Base-by-base conservation (phyloP, 2,329 filamentous ascomycete genomes). In the Apiospora kogelbergensis region DNA sequence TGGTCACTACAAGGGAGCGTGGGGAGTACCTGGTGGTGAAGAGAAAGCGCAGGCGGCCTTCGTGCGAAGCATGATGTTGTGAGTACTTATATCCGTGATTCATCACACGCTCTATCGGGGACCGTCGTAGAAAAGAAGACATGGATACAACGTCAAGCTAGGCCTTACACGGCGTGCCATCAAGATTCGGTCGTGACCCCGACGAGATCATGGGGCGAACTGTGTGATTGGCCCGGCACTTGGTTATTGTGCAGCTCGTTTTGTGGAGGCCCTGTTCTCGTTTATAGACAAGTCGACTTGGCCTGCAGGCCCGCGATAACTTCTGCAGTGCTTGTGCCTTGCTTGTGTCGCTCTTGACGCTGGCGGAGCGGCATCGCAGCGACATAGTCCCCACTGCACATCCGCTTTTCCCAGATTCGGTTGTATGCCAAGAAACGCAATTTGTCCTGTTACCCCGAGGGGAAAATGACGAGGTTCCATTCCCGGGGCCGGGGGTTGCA, bases 401-500 rank as follows among this genome's bases (percentile, higher is more conserved):
- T 44, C 37, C 67, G 24, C 30, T n/a, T 45, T 68, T 68, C 22
- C 24, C 53, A 40, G 10, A 2, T 17, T 41, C n/a, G 63, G 63
- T 24, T 30, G 63, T 41, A 44, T 41, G 41, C 63, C 33, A 65
- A 41, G 63, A 45, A 30, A 20, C 46, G 67, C 67, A 57, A 57
- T 57, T 60, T 40, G 67, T 40, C 57, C 15, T 45, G 64, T 45
- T 45, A n/a, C 67, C 57, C 37, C 53, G 40, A 41, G 48, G 17
- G 37, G 48, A 64, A 64, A 30, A 57, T 57, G 48, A 20, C 48
- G 15, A 33, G 48, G 48, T 33, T 57, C 15, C 48, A 33, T 33
- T 20, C 2, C 30, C 24, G 48, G 48, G 9, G 26, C 48, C 26
- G 48, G 48, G 48, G 24, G 3, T 20, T 30, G 15, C 3, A 57